phyloP scores from a whole-genome alignment of 2,329 filamentous ascomycete species.

The Purpureocillium takamizusanense region DNA sequence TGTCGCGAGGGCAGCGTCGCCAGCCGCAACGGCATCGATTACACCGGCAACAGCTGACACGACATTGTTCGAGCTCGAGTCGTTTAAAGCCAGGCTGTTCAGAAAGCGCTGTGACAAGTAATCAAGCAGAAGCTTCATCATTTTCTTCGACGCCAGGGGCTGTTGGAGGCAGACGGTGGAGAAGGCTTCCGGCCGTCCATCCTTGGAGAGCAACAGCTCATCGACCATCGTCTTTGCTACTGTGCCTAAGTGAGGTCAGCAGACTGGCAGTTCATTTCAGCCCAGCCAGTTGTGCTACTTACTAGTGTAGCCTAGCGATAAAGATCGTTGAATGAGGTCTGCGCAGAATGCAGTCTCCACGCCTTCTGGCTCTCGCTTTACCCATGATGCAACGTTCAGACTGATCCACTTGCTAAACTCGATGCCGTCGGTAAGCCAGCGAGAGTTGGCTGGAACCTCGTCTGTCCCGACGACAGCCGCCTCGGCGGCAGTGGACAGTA shows the following conservation, averaged over 20 bases:
- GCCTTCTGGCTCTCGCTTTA: constrained; percentile 18
- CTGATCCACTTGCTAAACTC: constrained; percentile 66
- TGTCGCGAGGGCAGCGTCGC: constrained; percentile 38
- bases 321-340: constrained; percentile 45
- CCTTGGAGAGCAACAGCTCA: constrained; percentile 25
- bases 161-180: constrained; percentile 19
- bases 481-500: constrained; percentile 43
- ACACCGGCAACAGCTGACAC: constrained; percentile 52
- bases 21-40: constrained; percentile 38
- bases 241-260: constrained; percentile 25
- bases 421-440: constrained; percentile 57
- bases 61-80: constrained; percentile 18
- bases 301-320: constrained; percentile 69
- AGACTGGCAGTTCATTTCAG: no score
- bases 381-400: constrained; percentile 45
- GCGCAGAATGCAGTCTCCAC: constrained; percentile 32
- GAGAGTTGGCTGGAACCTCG: constrained; percentile 10
- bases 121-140: constrained; percentile 15
- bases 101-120: constrained; percentile 39
- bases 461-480: constrained; percentile 38
- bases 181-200: constrained; percentile 14
- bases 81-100: constrained; percentile 20
- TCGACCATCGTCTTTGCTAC: constrained; percentile 27
- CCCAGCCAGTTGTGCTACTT: no score
- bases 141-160: constrained; percentile 16